Evolutionary conservation across 176 grass and related monocot species (phyloP), one percentile per base, ranked within the genome.

Genomic region (Metroxylon sagu): DNA sequence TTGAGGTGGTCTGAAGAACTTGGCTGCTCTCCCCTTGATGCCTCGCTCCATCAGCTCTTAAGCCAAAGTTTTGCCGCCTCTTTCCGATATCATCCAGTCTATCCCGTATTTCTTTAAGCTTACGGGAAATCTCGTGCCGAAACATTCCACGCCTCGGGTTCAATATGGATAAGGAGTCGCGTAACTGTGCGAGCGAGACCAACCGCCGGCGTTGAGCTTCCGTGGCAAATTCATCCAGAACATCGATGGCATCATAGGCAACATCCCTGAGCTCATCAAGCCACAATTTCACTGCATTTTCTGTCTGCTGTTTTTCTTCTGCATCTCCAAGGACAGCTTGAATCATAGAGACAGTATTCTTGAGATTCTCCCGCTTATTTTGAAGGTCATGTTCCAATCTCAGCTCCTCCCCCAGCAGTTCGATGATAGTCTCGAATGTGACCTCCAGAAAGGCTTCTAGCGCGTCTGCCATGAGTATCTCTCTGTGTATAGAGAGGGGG

Each of bases 381-480:
- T 35, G 6, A 19, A 84, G 27, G 49, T 1, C 3, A 25, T 4
- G 17, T 4, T 35, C 4, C 18, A 23, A 48, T 26, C 5, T 25
- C 29, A 68, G 6, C 56, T 77, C 51, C 48, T 63, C 5, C 29
- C 25, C n/a, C 10, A 83, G 0, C 3, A 73, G 56, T 57, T 56
- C 15, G 4, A 25, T 17, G 2, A 57, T 19, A 3, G 2, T 3
- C 15, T 77, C 49, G n/a, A 77, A 53, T 58, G 69, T 26, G 7
- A 73, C 52, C 66, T 64, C 69, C 18, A 77, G n/a, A 68, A 83
- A 73, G 0, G 74, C 74, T 15, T 62, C 69, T n/a, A 57, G 49
- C 35, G 5, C 35, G 7, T 2, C 35, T 39, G 0, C 35, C 35
- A 39, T 39, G 35, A 39, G 6, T 10, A 39, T 39, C 35, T 1